Evolutionary conservation across 768 basidiomycete species (phyloP).

Genomic region (Lactarius evosmus): DNA sequence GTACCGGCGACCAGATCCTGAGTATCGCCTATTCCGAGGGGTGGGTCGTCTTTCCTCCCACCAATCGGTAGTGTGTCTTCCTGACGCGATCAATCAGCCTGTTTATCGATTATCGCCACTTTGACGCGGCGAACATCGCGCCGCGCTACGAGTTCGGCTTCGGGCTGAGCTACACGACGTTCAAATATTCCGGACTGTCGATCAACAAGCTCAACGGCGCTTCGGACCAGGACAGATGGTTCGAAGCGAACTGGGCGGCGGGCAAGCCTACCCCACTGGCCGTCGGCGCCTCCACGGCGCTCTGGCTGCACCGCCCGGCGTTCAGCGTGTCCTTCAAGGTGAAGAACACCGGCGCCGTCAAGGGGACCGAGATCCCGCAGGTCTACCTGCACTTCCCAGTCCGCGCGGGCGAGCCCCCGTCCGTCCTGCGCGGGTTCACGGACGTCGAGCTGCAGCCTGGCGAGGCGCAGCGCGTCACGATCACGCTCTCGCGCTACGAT

Average conservation of each 20-base stretch:
- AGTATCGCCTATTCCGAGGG: slow-evolving; percentile 64
- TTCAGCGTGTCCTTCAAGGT: slow-evolving; percentile 63
- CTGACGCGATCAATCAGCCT: slow-evolving; percentile 19
- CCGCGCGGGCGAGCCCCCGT: slow-evolving; percentile 66
- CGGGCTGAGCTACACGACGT: slow-evolving; percentile 82
- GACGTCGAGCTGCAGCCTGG: slow-evolving; percentile 29
- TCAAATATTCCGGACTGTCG: slow-evolving; percentile 61
- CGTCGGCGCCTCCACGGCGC: slow-evolving; percentile 57
- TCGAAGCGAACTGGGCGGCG: slow-evolving; percentile 54
- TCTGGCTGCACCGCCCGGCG: slow-evolving; percentile 69
- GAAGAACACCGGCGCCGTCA: slow-evolving; percentile 56
- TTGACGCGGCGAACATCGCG: slow-evolving; percentile 57
- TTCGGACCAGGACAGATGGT: slow-evolving; percentile 38
- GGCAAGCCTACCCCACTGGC: slow-evolving; percentile 53
- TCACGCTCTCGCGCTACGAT: slow-evolving; percentile 30
- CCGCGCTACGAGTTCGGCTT: slow-evolving; percentile 90
- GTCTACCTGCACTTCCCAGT: slow-evolving; percentile 68
- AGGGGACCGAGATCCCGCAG: slow-evolving; percentile 76
- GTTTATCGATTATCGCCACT: slow-evolving; percentile 39
- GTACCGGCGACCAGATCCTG: slow-evolving; percentile 34
- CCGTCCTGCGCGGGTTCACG: slow-evolving; percentile 43
- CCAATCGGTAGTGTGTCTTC: slow-evolving; percentile 8
- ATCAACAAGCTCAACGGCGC: slow-evolving; percentile 40
- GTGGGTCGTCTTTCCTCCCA: slow-evolving; percentile 20
- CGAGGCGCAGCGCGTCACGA: slow-evolving; percentile 22